These are phyloP conservation scores for Tausonia pullulans DNA, from an alignment of 1,284 basidiomycete genomes.

Conservation along the genomic window DNA sequence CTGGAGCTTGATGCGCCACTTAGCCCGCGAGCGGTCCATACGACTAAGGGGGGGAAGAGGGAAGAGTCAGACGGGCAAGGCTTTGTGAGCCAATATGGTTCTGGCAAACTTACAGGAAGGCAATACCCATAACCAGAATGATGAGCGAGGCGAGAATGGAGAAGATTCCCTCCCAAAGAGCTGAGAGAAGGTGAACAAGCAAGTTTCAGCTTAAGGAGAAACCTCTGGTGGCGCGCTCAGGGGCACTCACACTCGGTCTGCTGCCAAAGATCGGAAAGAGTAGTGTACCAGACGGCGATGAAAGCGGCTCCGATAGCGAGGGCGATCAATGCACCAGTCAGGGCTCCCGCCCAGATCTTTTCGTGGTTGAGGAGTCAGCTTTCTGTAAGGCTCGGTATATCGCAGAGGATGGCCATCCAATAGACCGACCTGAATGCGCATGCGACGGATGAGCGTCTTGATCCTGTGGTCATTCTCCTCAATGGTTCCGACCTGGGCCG, in stretches of 20 bases:
- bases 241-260: slow-evolving; percentile 26
- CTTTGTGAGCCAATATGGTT: no score
- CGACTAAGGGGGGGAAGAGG: slow-evolving; percentile 16
- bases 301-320: slow-evolving; percentile 24
- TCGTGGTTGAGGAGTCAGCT: no score
- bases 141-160: slow-evolving; percentile 65
- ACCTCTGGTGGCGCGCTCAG: slow-evolving; percentile 10
- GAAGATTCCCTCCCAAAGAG: slow-evolving; percentile 55
- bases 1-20: slow-evolving; percentile 80
- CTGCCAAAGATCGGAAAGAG: slow-evolving; percentile 43
- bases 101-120: slow-evolving; percentile 43
- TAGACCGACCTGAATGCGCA: slow-evolving; percentile 26
- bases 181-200: not conserved
- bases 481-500: slow-evolving; percentile 8
- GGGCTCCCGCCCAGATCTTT: slow-evolving; percentile 64
- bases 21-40: slow-evolving; percentile 56
- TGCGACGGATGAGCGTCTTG: slow-evolving; percentile 30
- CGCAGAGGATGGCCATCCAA: not conserved
- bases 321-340: slow-evolving; percentile 45
- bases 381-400: slow-evolving; percentile 25
- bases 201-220: not conserved
- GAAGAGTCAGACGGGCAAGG: not conserved
- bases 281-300: slow-evolving; percentile 33
- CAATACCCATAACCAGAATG: slow-evolving; percentile 69
- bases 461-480: slow-evolving; percentile 20